These are phyloP conservation scores for Microcyclospora tardicrescens DNA, from an alignment of 2,329 filamentous ascomycete species.

Conservation along the genomic window DNA sequence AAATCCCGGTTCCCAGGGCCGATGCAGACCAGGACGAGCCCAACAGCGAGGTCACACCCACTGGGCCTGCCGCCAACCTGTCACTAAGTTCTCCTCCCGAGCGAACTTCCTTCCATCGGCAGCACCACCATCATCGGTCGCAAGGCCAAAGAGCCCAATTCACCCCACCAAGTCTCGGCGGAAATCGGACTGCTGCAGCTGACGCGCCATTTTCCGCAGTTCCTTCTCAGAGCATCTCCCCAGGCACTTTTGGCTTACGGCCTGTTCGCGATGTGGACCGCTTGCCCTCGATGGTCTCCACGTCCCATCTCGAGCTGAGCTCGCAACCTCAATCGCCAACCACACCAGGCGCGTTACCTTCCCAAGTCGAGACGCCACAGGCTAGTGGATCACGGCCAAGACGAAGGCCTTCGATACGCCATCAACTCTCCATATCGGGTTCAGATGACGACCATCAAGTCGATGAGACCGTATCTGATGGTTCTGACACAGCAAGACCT, in stretches of 20 bases:
- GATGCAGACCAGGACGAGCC: conserved; percentile 38
- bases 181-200: conserved; percentile 4
- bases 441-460: conserved; percentile 77
- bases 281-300: conserved; percentile 66
- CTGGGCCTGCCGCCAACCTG: conserved; percentile 38
- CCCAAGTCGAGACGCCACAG: conserved; percentile 33
- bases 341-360: conserved; percentile 59
- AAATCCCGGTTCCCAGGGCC: conserved; percentile 48
- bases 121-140: conserved; percentile 38
- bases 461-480: conserved; percentile 71
- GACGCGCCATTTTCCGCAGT: conserved; percentile 15
- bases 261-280: conserved; percentile 73
- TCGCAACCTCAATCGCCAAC: conserved; percentile 92
- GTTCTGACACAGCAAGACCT: conserved; percentile 61
- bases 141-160: conserved; percentile 24
- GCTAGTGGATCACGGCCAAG: conserved; percentile 44
- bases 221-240: conserved; percentile 18
- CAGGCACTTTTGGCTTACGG: conserved; percentile 48
- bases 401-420: conserved; percentile 72
- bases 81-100: conserved; percentile 60
- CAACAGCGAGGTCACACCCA: conserved; percentile 48
- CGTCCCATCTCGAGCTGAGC: conserved; percentile 52
- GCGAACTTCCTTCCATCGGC: conserved; percentile 50
- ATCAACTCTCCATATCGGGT: conserved; percentile 74
- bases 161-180: conserved; percentile 21